A percentile compares a stretch with the other conserved stretches of the same genome.
phyloP scores from a whole-genome alignment of 1,284 basidiomycete species.

The Mycena citricolor region DNA sequence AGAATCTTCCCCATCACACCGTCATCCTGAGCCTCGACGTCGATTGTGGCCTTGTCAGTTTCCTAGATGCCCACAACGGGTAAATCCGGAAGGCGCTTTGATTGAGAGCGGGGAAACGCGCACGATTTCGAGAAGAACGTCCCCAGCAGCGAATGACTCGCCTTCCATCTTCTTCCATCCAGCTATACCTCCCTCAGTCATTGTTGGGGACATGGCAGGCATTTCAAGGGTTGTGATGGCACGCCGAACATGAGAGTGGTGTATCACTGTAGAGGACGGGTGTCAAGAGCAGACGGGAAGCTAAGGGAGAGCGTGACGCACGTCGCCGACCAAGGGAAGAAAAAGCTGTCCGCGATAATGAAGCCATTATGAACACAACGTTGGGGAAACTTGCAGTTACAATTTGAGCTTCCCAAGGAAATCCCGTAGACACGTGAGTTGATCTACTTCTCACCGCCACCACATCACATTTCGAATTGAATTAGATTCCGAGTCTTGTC shows the following conservation, averaged over 20 bases:
- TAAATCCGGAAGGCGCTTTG: conserved; percentile 3
- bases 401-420: too few species aligned
- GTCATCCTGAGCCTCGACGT: conserved; percentile 98
- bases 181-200: conserved; percentile 43
- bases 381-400: too few species aligned
- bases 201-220: conserved; percentile 48
- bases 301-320: too few species aligned
- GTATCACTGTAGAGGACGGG: conserved; percentile 14
- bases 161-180: conserved; percentile 46
- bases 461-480: too few species aligned
- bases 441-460: too few species aligned
- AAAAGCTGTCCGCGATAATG: too few species aligned
- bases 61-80: conserved; percentile 55
- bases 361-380: too few species aligned
- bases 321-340: too few species aligned
- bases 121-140: conserved; percentile 45
- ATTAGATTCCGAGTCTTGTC: too few species aligned
- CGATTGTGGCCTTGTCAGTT: conserved; percentile 99
- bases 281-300: too few species aligned
- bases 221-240: conserved; percentile 39
- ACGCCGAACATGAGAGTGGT: conserved; percentile 28
- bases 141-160: conserved; percentile 41
- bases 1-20: conserved; percentile 93
- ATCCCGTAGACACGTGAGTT: too few species aligned
- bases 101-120: conserved; percentile 12